phyloP scores from a whole-genome alignment of 768 basidiomycete species.

The Collybiopsis confluens region DNA sequence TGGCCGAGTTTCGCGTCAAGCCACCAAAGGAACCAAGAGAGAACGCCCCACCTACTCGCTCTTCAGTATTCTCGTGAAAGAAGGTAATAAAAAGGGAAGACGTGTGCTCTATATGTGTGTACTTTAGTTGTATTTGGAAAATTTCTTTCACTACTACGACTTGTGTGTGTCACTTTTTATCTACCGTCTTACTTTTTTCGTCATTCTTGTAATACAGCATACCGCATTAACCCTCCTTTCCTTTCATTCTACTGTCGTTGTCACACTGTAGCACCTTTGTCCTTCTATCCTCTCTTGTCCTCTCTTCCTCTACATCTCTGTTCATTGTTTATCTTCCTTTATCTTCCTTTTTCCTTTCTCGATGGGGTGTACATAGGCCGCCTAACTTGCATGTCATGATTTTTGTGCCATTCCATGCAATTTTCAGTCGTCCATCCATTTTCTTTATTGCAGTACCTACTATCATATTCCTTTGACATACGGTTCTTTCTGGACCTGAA shows the following conservation, averaged over 20 bases:
- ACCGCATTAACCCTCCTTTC: background rate
- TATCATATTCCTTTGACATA: too few species aligned
- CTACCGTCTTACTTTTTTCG: background rate
- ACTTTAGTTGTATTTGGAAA: background rate
- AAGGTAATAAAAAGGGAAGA: background rate
- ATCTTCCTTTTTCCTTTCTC: too few species aligned
- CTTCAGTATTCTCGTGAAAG: background rate
- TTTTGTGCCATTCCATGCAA: too few species aligned
- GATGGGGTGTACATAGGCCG: too few species aligned
- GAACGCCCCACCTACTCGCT: background rate
- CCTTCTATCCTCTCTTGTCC: background rate
- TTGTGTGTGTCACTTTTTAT: background rate
- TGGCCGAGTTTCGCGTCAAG: constrained; percentile 76
- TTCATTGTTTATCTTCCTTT: too few species aligned
- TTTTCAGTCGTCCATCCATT: too few species aligned
- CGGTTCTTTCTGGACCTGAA: too few species aligned
- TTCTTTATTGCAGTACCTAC: too few species aligned
- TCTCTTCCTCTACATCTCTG: background rate
- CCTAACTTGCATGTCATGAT: too few species aligned
- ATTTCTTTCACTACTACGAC: background rate
- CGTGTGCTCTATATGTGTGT: background rate
- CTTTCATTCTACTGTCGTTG: background rate
- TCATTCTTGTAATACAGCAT: background rate
- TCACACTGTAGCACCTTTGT: background rate
- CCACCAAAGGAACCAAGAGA: constrained; percentile 47